phyloP scores from a whole-genome alignment of 176 grass and related monocot genomes.

The Hordeum marinum region DNA sequence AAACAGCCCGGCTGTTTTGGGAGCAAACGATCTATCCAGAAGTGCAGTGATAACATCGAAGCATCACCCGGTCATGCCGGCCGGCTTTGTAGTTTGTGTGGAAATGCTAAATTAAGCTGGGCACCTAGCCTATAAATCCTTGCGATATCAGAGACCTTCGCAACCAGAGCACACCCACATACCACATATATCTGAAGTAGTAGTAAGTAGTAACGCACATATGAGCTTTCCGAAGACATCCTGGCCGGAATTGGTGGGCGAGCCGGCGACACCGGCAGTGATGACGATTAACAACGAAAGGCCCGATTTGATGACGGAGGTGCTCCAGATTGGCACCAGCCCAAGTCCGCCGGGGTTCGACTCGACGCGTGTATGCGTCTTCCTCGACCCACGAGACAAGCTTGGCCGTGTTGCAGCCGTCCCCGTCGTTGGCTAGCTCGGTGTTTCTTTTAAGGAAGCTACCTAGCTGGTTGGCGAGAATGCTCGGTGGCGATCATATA shows the following conservation, averaged over 20 bases:
- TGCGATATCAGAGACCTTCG: not conserved
- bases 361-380: not conserved
- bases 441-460: too few relatives aligned
- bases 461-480: too few relatives aligned
- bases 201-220: not conserved
- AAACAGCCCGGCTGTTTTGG: not conserved
- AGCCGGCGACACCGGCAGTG: not conserved
- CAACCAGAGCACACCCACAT: not conserved
- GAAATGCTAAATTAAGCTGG: too few relatives aligned
- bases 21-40: not conserved
- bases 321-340: not conserved
- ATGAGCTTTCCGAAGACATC: not conserved
- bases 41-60: not conserved
- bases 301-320: not conserved
- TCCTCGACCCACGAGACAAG: not conserved
- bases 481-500: too few relatives aligned
- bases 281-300: not conserved
- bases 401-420: not conserved
- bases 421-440: not conserved
- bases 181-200: too few relatives aligned
- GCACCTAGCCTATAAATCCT: not conserved
- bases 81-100: not conserved
- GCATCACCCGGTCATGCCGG: not conserved
- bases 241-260: not conserved
- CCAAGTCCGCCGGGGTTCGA: not conserved